Conservation (phyloP, 306 rosid species). For the Lithocarpus polystachyus region DNA sequence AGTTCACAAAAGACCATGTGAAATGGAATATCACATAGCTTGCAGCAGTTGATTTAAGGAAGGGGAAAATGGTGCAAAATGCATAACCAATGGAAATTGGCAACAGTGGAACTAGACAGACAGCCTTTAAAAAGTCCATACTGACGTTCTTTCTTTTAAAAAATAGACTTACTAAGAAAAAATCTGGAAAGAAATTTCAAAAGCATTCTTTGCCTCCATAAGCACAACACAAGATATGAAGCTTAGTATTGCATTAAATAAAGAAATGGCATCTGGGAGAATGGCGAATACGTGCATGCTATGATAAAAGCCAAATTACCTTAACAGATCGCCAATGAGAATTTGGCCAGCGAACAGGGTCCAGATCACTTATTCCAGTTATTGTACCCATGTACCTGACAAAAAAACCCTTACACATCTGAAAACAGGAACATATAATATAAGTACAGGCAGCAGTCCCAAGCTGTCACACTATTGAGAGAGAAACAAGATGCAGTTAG, state of each 20-base stretch:
- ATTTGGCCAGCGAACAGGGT: conserved; percentile 80
- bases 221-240: not conserved
- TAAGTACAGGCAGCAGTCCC: conserved; percentile 10
- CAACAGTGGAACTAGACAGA: not conserved
- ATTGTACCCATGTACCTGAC: conserved; percentile 91
- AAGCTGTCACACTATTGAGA: not conserved
- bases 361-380: conserved; percentile 81
- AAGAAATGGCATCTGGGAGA: conserved; percentile 4
- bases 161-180: not conserved
- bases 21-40: not conserved
- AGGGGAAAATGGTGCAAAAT: not conserved
- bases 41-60: not conserved
- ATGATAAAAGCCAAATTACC: conserved; percentile 35
- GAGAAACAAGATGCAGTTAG: not conserved
- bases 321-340: conserved; percentile 92
- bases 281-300: not conserved
- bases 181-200: not conserved
- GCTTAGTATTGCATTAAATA: not conserved
- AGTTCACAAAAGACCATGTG: not conserved
- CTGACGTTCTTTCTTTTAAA: not conserved
- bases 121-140: not conserved
- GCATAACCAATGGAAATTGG: not conserved
- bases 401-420: not conserved
- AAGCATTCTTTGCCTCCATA: not conserved
- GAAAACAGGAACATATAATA: not conserved